Base-by-base conservation (phyloP, 768 basidiomycete genomes). In the Royoungia palumana region DNA sequence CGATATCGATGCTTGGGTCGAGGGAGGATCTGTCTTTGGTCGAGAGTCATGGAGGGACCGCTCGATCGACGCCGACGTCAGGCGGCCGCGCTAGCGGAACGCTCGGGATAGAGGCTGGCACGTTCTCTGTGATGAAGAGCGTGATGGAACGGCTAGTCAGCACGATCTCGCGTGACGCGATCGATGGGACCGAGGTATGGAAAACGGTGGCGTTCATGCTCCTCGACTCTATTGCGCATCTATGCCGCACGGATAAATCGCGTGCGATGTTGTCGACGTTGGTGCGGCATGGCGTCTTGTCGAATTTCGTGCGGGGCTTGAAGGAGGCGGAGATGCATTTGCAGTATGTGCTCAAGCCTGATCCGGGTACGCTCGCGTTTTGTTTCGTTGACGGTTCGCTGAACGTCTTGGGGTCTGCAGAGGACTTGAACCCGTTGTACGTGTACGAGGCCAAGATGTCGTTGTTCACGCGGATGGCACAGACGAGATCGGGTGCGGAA, bases 391-490 rank as follows among this genome's bases (percentile, higher is more conserved):
- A 19, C 27, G 27, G 27, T 37, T 37, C 12, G 34, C 32, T 36
- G 39, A 25, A 11, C 5, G n/a, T n/a, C n/a, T n/a, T n/a, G n/a
- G 5, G 21, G 43, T 20, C 36, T 38, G 1, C 56, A 95, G 95
- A 91, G 55, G 89, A 94, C 50, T 70, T 98, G 25, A 94, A 95
- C 59, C 76, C 91, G 0, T 73, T 94, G 35, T 98, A 96, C 68
- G 89, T 97, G 13, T 97, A 93, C 58, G 95, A 97, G 63, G 82
- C 94, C 13, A 95, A 95, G 69, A 85, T 95, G 81, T 89, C 94
- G 4, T 71, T 96, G 53, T 82, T 97, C 50, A 79, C 87, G 22
- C 80, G 91, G 25, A 81, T 96, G 70, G 82, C 91, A 0, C 87
- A 94, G 63, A 88, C 84, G 3, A 77, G 87, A 38, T 71, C 76